These are phyloP conservation scores for Lenwebbia sp. DNA, from an alignment of 345 rosid species.

Conservation along the genomic window DNA sequence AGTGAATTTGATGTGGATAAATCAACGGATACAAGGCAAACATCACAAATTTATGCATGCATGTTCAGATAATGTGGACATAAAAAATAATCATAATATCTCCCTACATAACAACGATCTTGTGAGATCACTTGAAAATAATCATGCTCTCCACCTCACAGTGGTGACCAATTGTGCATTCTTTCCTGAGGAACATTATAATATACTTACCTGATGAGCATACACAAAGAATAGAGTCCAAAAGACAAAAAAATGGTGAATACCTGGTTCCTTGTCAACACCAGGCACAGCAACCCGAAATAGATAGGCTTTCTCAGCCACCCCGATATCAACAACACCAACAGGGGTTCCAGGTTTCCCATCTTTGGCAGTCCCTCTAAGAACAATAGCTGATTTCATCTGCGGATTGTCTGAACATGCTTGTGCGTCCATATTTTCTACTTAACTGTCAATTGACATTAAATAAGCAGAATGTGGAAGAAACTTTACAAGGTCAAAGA, in stretches of 20 bases:
- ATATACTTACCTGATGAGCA: neutral
- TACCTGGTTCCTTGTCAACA: conserved; percentile 38
- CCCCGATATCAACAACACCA: conserved; percentile 63
- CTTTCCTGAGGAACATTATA: neutral
- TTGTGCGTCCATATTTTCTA: conserved; percentile 8
- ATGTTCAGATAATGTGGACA: no score
- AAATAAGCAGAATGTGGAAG: neutral
- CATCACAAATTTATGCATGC: no score
- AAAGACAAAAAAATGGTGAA: neutral
- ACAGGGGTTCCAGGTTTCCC: conserved; percentile 37
- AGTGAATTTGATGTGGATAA: neutral
- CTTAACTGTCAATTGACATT: neutral
- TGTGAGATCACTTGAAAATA: neutral
- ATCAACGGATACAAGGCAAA: neutral
- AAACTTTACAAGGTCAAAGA: neutral
- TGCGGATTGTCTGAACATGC: conserved; percentile 1
- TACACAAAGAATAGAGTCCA: neutral
- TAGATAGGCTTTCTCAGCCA: conserved; percentile 48
- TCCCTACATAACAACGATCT: no score
- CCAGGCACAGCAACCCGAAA: conserved; percentile 72
- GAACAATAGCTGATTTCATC: conserved; percentile 17
- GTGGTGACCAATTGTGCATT: neutral
- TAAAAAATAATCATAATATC: no score
- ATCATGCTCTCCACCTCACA: neutral
- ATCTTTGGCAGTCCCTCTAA: conserved; percentile 53